These are phyloP conservation scores for Leccinum pellstonianum DNA, from an alignment of 768 basidiomycete species.

Conservation along the genomic window DNA sequence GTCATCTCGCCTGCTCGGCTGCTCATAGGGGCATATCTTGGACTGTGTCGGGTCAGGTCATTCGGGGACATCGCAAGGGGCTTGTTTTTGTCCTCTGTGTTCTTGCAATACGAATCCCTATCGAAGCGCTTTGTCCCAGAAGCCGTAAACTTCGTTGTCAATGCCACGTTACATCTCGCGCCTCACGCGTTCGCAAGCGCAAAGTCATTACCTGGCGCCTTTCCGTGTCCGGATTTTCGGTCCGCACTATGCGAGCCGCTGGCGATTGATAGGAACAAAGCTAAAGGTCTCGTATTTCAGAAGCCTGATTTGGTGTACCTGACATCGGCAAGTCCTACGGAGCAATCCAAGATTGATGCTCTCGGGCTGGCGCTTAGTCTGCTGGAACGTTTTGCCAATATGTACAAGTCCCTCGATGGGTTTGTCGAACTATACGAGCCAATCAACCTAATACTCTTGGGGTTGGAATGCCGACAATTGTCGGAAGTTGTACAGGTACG, in stretches of 20 bases:
- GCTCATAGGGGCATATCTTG: conserved; percentile 89
- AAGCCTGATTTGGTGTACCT: conserved; percentile 51
- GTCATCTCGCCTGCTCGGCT: conserved; percentile 85
- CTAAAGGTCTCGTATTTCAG: conserved; percentile 37
- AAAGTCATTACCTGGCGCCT: conserved; percentile 59
- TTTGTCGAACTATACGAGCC: conserved; percentile 88
- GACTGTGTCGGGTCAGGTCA: conserved; percentile 75
- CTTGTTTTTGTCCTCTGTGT: conserved; percentile 83
- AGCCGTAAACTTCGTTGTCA: conserved; percentile 76
- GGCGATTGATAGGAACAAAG: conserved; percentile 40
- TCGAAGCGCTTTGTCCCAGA: conserved; percentile 91
- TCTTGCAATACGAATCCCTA: conserved; percentile 78
- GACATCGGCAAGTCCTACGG: conserved; percentile 35
- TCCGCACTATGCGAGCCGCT: conserved; percentile 44
- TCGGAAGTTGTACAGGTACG: conserved; percentile 56
- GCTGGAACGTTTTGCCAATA: conserved; percentile 63
- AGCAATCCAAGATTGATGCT: conserved; percentile 74
- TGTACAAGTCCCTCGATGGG: conserved; percentile 74
- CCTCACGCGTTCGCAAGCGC: conserved; percentile 54
- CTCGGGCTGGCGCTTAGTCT: conserved; percentile 63
- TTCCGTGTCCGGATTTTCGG: conserved; percentile 70
- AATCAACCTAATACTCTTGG: conserved; percentile 53
- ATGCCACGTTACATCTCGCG: conserved; percentile 68
- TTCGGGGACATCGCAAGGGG: conserved; percentile 78
- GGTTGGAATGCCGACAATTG: conserved; percentile 46